phyloP scores from a whole-genome alignment of 345 rosid species.

The Tarenaya hassleriana region DNA sequence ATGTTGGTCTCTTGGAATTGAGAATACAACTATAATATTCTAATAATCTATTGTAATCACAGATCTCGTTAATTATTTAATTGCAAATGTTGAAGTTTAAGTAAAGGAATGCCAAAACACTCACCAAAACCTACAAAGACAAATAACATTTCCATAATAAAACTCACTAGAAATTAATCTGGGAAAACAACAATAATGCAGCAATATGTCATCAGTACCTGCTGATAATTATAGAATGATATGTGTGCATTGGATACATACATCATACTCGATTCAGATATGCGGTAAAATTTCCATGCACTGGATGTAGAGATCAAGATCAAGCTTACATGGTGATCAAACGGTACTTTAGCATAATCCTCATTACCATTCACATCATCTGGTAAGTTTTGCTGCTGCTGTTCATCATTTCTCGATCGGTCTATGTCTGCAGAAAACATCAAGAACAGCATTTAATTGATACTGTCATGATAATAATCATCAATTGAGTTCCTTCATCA shows the following conservation, averaged over 20 bases:
- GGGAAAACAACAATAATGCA: conserved; percentile 14
- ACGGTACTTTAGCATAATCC: conserved; percentile 59
- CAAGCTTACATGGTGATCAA: conserved; percentile 57
- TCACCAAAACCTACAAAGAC: conserved; percentile 25
- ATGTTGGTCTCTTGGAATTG: conserved; percentile 5
- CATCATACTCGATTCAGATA: not conserved
- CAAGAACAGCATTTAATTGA: no score
- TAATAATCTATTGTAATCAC: conserved; percentile 7
- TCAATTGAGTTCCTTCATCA: no score
- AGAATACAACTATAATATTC: conserved; percentile 1
- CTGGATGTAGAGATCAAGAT: not conserved
- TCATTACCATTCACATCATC: conserved; percentile 63
- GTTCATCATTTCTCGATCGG: conserved; percentile 61
- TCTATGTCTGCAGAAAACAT: conserved; percentile 42
- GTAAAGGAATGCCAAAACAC: conserved; percentile 24
- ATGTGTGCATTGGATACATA: not conserved
- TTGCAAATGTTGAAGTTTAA: conserved; percentile 28
- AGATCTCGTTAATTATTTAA: conserved; percentile 12
- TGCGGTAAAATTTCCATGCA: not conserved
- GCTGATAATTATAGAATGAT: no score
- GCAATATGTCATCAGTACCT: no score
- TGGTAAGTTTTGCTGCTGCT: conserved; percentile 48
- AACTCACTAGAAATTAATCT: not conserved
- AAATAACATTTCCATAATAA: not conserved
- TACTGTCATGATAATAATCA: no score